Conservation (phyloP, 352 stramenopile species). For the Pythium rhizo-oryzae region DNA sequence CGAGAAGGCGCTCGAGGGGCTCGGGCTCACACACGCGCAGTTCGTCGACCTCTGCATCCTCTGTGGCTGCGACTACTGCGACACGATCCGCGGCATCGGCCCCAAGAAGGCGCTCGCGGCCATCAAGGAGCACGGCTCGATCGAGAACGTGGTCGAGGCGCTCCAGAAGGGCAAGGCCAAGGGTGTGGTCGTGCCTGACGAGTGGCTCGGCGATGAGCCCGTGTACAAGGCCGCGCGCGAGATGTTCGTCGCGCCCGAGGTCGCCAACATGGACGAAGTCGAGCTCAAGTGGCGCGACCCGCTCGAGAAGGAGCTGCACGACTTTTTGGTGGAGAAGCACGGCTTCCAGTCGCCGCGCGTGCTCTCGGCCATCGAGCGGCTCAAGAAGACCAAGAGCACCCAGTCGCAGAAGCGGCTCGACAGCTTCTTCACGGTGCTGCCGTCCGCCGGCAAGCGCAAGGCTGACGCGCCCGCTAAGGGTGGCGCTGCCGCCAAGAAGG, state of each 20-base stretch:
- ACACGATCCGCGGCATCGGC: slow-evolving; percentile 97
- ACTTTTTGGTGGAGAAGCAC: slow-evolving; percentile 97
- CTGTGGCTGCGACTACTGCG: slow-evolving; percentile 99
- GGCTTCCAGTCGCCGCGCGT: slow-evolving; percentile 96
- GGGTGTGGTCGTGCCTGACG: slow-evolving; percentile 79
- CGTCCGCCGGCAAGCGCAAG: slow-evolving; percentile 72
- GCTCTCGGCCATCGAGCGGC: slow-evolving; percentile 91
- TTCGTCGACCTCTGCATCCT: slow-evolving; percentile 99
- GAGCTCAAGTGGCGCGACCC: slow-evolving; percentile 96
- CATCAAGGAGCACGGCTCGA: slow-evolving; percentile 95
- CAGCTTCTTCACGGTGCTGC: slow-evolving; percentile 94
- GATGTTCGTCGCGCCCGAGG: slow-evolving; percentile 92
- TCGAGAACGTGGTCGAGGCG: slow-evolving; percentile 94
- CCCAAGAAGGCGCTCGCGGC: slow-evolving; percentile 98
- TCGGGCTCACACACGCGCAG: slow-evolving; percentile 93
- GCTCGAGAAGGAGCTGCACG: slow-evolving; percentile 86
- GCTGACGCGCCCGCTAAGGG: slow-evolving; percentile 34
- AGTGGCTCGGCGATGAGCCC: slow-evolving; percentile 86
- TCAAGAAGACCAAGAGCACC: slow-evolving; percentile 96
- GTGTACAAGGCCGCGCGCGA: slow-evolving; percentile 93
- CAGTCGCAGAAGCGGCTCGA: slow-evolving; percentile 97
- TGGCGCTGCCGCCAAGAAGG: slow-evolving; percentile 49
- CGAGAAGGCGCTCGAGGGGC: slow-evolving; percentile 90
- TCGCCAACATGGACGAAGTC: slow-evolving; percentile 57
- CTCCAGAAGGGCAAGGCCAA: slow-evolving; percentile 90